Base-by-base conservation (phyloP, 371 early-diverging fungal genomes). In the Lichtheimia ornata region DNA sequence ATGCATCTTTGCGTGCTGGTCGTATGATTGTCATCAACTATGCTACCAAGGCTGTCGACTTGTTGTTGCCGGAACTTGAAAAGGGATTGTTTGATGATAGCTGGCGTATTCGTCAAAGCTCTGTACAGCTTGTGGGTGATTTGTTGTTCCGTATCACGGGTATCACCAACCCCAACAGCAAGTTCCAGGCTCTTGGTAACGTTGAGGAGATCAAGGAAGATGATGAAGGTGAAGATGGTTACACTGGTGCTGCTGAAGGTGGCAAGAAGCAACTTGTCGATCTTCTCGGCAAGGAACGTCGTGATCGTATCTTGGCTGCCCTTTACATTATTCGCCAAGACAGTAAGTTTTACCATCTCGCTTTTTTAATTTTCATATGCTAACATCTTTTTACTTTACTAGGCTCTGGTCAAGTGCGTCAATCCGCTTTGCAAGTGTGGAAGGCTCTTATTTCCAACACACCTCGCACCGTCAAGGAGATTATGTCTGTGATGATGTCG, bases 51-150 rank as follows among this genome's bases (percentile, higher is more conserved):
- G 94, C 97, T 44, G 87, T 97, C 22, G 94, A 97, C 61, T 66
- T 94, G 58, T 74, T 98, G 61, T 78, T 98, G 62, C 97, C 97
- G 14, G 96, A 95, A 70, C 82, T 98, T 44, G 92, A 94, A 65
- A 84, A 81, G 62, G 97, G 96, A 47, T 66, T 98, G 72, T 94
- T 93, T 54, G 91, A 97, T 70, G 88, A 82, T 53, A 91, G 91
- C 76, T 98, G 97, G 96, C 91, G 97, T 62, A 97, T 98, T 74
- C 91, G 99, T 17, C 95, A 93, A 60, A 91, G 93, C 54, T 95
- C 95, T 17, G 88, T 96, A 2, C 96, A 97, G 76, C 84, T 98
- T 52, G 87, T 98, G 65, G 98, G 98, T 42, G 98, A 98, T 72
- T 73, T 98, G 43, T 74, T 98, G 41, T 94, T 90, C 85, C 86